A percentile compares a stretch with the other conserved stretches of the same genome.
Evolutionary conservation across 2,329 filamentous ascomycete species (phyloP).

Genomic region (Exophiala oligosperma): DNA sequence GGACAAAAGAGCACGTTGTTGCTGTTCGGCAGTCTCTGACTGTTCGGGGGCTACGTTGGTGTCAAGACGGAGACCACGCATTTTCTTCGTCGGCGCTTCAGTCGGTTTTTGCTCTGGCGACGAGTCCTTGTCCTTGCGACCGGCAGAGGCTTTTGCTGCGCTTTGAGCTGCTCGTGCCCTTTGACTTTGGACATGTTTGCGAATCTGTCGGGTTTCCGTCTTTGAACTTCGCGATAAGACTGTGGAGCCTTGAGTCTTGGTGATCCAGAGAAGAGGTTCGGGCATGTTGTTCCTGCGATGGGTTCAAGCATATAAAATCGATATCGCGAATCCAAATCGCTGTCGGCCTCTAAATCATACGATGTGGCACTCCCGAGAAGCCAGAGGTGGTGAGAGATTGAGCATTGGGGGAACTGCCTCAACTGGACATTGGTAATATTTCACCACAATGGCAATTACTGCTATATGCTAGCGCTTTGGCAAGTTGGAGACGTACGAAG

Average conservation of each 20-base stretch:
- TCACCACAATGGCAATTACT: constrained; percentile 2
- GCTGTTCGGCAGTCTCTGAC: constrained; percentile 1
- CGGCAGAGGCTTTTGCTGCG: constrained; percentile 3
- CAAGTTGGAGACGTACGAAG: neutral
- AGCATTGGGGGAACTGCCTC: constrained; percentile 1
- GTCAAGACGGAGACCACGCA: constrained; percentile 19
- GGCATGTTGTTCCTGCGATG: constrained; percentile 8
- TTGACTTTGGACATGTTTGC: constrained; percentile 27
- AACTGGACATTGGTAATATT: constrained; percentile 7
- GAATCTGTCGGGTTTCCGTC: constrained; percentile 26
- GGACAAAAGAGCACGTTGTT: constrained; percentile 9
- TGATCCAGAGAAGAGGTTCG: constrained; percentile 27
- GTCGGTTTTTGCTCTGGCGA: constrained; percentile 1
- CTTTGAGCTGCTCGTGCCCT: constrained; percentile 19
- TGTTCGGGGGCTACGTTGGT: constrained; percentile 12
- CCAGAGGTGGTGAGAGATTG: neutral
- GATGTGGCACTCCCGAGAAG: neutral
- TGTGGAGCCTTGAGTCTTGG: constrained; percentile 21
- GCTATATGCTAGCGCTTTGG: neutral
- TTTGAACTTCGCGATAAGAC: constrained; percentile 26
- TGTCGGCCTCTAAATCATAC: too few relatives aligned
- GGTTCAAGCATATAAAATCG: neutral
- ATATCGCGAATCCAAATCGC: too few relatives aligned
- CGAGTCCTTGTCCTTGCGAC: constrained; percentile 4
- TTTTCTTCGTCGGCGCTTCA: neutral